Conservation (phyloP, 805 yeast species). For the Pichia cabralensis region DNA sequence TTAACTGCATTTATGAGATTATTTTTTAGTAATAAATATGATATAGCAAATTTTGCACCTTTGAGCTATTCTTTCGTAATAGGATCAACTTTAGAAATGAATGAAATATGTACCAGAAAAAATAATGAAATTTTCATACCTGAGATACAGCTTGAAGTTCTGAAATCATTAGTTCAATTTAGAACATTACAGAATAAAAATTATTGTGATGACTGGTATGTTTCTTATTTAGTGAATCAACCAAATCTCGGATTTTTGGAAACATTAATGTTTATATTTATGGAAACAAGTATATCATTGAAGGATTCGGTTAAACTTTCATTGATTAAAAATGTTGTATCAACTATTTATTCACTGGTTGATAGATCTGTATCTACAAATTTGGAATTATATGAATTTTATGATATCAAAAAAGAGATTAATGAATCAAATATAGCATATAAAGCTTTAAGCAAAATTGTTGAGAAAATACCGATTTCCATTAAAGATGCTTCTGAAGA, state of each 20-base stretch:
- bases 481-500: no score
- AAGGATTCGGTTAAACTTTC: slow-evolving; percentile 23
- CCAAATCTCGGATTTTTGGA: slow-evolving; percentile 28
- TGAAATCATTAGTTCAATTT: slow-evolving; percentile 35
- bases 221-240: slow-evolving; percentile 22
- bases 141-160: slow-evolving; percentile 20
- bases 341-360: slow-evolving; percentile 14
- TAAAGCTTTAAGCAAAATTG: no score
- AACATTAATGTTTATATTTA: slow-evolving; percentile 30
- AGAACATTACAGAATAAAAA: slow-evolving; percentile 20
- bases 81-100: slow-evolving; percentile 44
- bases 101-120: slow-evolving; percentile 50
- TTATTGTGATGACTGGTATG: slow-evolving; percentile 15
- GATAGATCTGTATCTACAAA: slow-evolving; percentile 11
- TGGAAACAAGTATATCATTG: slow-evolving; percentile 37
- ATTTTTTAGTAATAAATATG: no score
- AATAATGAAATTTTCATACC: slow-evolving; percentile 16
- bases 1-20: no score
- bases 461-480: no score
- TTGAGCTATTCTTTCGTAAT: slow-evolving; percentile 26
- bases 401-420: no score
- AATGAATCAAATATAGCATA: slow-evolving; percentile 9
- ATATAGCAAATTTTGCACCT: no score
- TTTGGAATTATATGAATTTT: no score
- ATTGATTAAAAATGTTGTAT: slow-evolving; percentile 16